Evolutionary conservation across 148 eudicot genomes (phyloP), one percentile per base, ranked within the genome.

Genomic region (Diospyros lotus): DNA sequence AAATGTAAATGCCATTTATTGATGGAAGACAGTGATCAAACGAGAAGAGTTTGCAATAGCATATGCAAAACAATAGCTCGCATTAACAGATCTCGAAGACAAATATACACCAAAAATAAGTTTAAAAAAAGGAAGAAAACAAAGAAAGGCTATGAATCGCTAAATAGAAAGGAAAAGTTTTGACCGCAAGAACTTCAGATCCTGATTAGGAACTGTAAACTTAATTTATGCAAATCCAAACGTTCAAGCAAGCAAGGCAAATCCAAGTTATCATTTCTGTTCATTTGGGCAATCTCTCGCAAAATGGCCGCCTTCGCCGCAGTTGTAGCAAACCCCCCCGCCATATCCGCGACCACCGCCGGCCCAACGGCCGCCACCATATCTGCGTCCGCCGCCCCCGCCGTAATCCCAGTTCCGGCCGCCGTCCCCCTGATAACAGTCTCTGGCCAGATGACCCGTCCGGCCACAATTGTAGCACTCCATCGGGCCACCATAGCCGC

Each of bases 271-370:
- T 77, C 77, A 78, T 28, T 70, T 78, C 42, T 79, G 79, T 45
- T 72, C 76, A 76, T 67, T 77, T 58, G 78, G 72, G 64, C 91
- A 85, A 66, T 85, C 89, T 79, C 91, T 85, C 43, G 89, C 91
- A 76, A 85, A 88, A 76, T 88, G 91, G 50, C 89, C 89, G 69
- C 80, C 87, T 59, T 88, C 89, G 40, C 91, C 91, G 75, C 91
- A 88, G 71, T 44, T 80, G 44, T 73, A 88, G 73, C 91, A 88
- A 28, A 15, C 76, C 40, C 80, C 71, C 9, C 76, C 64, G 40
- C 80, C 58, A 1, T 79, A 50, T 5, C 76, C 73, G 6, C 76
- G 51, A 38, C 83, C 38, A 2, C 84, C 68, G 28, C 28, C 28
- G 28, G 28, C 28, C 28, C 28, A 28, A 55, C 73, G 58, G 7